phyloP scores from a whole-genome alignment of 2,329 filamentous ascomycete species.

The Ploettnerulaceae sp. region DNA sequence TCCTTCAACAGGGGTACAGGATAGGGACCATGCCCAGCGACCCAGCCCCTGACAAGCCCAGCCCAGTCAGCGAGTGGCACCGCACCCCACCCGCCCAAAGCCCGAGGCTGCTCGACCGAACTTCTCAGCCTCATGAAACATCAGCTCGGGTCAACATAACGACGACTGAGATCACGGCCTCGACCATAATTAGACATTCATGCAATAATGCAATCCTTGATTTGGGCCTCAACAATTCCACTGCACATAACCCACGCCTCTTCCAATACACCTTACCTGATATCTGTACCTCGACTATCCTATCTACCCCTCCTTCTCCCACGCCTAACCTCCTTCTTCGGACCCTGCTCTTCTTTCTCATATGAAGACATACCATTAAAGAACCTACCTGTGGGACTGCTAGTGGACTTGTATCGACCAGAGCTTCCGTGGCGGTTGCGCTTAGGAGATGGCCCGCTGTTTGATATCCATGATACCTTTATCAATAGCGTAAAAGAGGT shows the following conservation, averaged over 20 bases:
- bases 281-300: conserved; percentile 59
- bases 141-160: too few relatives aligned
- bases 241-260: conserved; percentile 32
- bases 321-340: conserved; percentile 61
- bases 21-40: too few relatives aligned
- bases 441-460: conserved; percentile 52
- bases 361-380: conserved; percentile 65
- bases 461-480: conserved; percentile 53
- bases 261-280: conserved; percentile 35
- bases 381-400: conserved; percentile 63
- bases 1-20: too few relatives aligned
- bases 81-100: too few relatives aligned
- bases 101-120: too few relatives aligned
- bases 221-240: conserved; percentile 34
- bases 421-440: conserved; percentile 58
- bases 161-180: not conserved
- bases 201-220: conserved; percentile 28
- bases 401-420: conserved; percentile 59
- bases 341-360: conserved; percentile 50
- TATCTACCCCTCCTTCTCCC: conserved; percentile 64
- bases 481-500: conserved; percentile 66
- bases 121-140: too few relatives aligned
- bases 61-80: too few relatives aligned
- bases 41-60: too few relatives aligned
- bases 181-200: not conserved